A percentile compares a stretch with the other conserved stretches of the same genome.
Evolutionary conservation across 2,329 filamentous ascomycete species (phyloP).

Genomic region (Aspergillus luchuensis): DNA sequence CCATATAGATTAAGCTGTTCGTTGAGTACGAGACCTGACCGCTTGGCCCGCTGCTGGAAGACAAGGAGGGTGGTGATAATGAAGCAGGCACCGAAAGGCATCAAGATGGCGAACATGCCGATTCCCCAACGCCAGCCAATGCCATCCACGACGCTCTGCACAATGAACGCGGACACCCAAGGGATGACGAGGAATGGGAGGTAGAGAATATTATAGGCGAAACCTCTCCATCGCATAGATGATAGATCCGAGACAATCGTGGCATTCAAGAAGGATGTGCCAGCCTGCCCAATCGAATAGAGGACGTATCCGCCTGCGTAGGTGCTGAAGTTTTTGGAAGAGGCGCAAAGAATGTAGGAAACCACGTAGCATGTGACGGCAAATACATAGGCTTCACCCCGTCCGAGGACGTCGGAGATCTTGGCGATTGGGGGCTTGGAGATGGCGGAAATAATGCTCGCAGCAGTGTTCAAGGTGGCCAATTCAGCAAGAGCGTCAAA

Average conservation of each 20-base stretch:
- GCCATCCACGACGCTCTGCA: conserved; percentile 41
- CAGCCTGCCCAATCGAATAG: conserved; percentile 42
- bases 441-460: conserved; percentile 43
- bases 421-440: conserved; percentile 48
- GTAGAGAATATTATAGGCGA: conserved; percentile 43
- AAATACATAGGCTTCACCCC: conserved; percentile 42
- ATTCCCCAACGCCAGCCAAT: conserved; percentile 52
- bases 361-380: conserved; percentile 40
- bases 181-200: conserved; percentile 46
- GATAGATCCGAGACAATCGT: conserved; percentile 48
- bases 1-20: conserved; percentile 28
- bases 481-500: conserved; percentile 42
- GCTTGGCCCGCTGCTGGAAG: conserved; percentile 39
- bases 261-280: conserved; percentile 45
- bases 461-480: conserved; percentile 40
- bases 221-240: conserved; percentile 43
- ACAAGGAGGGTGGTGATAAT: conserved; percentile 43
- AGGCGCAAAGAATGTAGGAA: conserved; percentile 43
- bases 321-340: conserved; percentile 36
- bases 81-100: conserved; percentile 41
- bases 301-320: conserved; percentile 44
- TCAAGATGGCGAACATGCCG: conserved; percentile 48
- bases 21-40: conserved; percentile 29
- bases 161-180: conserved; percentile 46
- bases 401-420: conserved; percentile 46